Evolutionary conservation across 768 basidiomycete species (phyloP), one percentile per base, ranked within the genome.

Genomic region (Glaciozyma martinii): DNA sequence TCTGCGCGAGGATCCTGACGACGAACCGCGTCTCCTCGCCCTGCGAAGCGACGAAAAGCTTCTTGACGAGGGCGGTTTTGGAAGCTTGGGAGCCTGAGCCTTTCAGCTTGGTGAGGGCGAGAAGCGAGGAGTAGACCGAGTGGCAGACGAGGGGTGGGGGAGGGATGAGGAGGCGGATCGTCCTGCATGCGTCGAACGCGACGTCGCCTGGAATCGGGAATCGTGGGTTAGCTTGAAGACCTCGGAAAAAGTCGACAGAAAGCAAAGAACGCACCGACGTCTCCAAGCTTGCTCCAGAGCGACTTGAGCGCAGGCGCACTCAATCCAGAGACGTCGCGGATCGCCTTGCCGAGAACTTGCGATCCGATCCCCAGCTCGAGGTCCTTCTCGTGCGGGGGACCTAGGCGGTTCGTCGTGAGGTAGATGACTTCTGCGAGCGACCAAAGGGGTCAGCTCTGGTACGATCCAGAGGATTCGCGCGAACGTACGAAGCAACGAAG

Each of bases 21-120:
- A 94, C 79, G 72, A 85, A 95, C 33, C 90, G 82, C n/a, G 83
- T 81, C 77, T 95, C 90, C 76, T 94, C 92, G 29, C 90, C 92
- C 64, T 81, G 83, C 1, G 91, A 86, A 15, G 88, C 81, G 9
- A 94, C 82, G n/a, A 94, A 81, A 29, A 94, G 79, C 72, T 82
- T 86, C 74, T 90, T 85, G 2, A 91, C 86, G 23, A 89, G 79
- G 46, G 83, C 83, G 57, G 87, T 87, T 74, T 90, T 92, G 65
- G 83, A 80, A 71, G 83, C 87, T 4, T 83, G 81, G 47, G 88
- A 85, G 25, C 90, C 89, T 70, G 82, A 70, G 59, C 65, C 69
- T 47, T 70, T 70, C 18, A 83, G 80, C 16, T 76, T 73, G 2
- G 87, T 81, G 40, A 94, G 85, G 68, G 82, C 82, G 60, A 87